Evolutionary conservation across 495 filamentous ascomycete genomes (phyloP).

Genomic region (Tuber umbilicatum): DNA sequence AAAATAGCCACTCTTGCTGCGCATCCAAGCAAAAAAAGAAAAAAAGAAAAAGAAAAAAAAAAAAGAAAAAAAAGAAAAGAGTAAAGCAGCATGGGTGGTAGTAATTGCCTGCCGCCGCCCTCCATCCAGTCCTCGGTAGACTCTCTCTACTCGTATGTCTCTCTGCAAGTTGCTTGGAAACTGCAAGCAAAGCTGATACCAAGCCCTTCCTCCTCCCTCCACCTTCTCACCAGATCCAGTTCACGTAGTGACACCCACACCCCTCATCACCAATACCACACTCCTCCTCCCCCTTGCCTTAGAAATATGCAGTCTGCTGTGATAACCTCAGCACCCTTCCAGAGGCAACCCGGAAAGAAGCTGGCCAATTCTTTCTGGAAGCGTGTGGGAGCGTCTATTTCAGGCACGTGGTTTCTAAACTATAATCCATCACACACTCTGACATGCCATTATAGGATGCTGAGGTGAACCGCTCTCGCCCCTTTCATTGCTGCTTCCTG

Average conservation of each 20-base stretch:
- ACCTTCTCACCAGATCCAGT: background rate
- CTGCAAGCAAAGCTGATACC: background rate
- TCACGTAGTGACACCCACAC: background rate
- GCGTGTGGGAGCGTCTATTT: background rate
- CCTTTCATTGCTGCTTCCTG: background rate
- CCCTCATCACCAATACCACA: background rate
- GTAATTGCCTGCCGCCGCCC: background rate
- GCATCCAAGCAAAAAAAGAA: background rate
- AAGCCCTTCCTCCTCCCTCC: background rate
- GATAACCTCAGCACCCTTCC: background rate
- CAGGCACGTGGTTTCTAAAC: constrained; percentile 1
- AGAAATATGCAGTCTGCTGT: background rate
- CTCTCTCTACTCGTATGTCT: background rate
- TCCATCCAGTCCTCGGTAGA: too few species aligned
- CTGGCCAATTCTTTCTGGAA: background rate
- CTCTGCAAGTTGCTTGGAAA: background rate
- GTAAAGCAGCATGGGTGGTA: background rate
- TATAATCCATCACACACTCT: background rate
- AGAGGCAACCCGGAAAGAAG: background rate
- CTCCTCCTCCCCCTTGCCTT: background rate
- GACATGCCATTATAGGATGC: background rate
- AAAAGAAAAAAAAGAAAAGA: background rate
- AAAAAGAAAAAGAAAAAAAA: background rate
- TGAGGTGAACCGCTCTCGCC: background rate
- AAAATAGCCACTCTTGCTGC: background rate